Evolutionary conservation across 768 basidiomycete species (phyloP).

Genomic region (Auriscalpium orientale): DNA sequence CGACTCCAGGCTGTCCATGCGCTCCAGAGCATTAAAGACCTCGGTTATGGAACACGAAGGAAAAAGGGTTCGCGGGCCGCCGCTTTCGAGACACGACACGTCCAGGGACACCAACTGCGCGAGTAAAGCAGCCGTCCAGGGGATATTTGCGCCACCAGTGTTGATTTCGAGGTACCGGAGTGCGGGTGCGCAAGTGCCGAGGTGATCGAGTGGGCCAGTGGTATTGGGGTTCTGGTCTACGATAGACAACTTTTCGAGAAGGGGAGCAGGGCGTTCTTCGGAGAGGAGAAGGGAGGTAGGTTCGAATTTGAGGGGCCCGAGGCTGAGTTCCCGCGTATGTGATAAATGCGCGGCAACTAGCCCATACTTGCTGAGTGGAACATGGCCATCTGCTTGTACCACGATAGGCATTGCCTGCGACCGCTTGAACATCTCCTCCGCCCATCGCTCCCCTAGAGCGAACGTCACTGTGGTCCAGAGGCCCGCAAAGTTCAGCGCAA

Average conservation of each 20-base stretch:
- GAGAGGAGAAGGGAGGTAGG: not conserved
- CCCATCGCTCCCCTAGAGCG: not conserved
- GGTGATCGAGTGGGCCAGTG: not conserved
- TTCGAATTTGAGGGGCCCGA: not conserved
- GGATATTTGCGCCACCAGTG: not conserved
- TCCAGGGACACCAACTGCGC: not conserved
- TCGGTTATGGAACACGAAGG: not conserved
- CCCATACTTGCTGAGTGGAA: not conserved
- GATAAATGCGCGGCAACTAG: not conserved
- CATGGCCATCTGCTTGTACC: not conserved
- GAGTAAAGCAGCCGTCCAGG: not conserved
- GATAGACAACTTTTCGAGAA: not conserved
- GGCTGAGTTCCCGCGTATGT: not conserved
- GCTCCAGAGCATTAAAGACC: not conserved
- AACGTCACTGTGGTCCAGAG: not conserved
- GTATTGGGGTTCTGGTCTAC: not conserved
- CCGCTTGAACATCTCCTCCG: not conserved
- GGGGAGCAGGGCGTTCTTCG: not conserved
- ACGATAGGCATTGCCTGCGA: not conserved
- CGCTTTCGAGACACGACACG: not conserved
- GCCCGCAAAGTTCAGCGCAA: not conserved
- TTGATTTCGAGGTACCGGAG: not conserved
- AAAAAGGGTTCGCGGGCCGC: too few species aligned
- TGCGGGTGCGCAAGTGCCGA: not conserved
- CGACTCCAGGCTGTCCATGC: not conserved